Evolutionary conservation across 495 filamentous ascomycete genomes (phyloP), one percentile per base, ranked within the genome.

Genomic region (Venustampulla echinocandica): DNA sequence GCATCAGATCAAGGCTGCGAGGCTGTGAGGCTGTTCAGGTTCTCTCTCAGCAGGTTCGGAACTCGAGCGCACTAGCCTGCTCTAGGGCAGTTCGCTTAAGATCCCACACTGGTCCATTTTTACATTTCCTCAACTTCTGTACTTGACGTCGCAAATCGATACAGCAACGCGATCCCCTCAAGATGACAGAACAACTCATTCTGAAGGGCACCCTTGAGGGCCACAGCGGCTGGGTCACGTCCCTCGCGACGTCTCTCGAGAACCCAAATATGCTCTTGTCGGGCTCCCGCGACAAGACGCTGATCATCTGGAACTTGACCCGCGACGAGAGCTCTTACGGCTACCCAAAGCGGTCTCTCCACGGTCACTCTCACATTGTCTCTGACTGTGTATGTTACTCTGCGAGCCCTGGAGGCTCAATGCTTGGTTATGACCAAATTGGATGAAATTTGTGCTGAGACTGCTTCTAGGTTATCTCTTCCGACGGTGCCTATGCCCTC

Each of bases 241-340:
- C 76, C 73, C 79, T 99, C 66, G 92, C 92, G 57, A 99, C 92
- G 59, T 96, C 90, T 61, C 81, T 96, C 71, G 92, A 99, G 82
- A 99, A 97, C 84, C 93, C 93, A 63, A 96, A 99, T 80, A 99
- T 99, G 93, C 89, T 99, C 64, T 84, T 99, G 56, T 99, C 92
- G 50, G 89, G 79, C 60, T 85, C 79, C 70, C 87, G 92, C 69
- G 92, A 99, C 81, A 95, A 97, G 81, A 87, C 86, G 60, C 76
- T 99, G 66, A 99, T 99, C 75, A 90, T 99, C 81, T 99, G 92
- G 92, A 94, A 95, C 83, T 82, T 99, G 59, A 97, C 92, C 70
- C 90, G 92, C 70, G 92, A 99, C 69, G 92, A 97, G 72, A 80
- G 83, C 68, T 79, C 82, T 61, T 97, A 95, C 75, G 92, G 92